Percentiles rank a stretch among this genome's conserved stretches.
Conservation (phyloP, 176 grass and related monocot species). For the barley (Hordeum vulgare) region MorexV3_pseudomolecules_assembly NC_058520.1:21850682-21851181, state of each 20-base stretch:
- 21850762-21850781: conserved; percentile 15
- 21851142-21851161: not conserved
- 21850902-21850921: not conserved
- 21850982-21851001: not conserved
- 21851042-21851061: not conserved
- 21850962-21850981: not conserved
- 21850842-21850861: conserved; percentile 12
- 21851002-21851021: not conserved
- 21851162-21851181: conserved; percentile 22
- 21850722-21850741: not conserved
- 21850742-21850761: conserved; percentile 9
- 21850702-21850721: not conserved
- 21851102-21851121: not conserved
- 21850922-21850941: conserved; percentile 13
- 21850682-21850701: not conserved
- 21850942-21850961: conserved; percentile 20
- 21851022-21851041: conserved; percentile 12
- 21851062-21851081: conserved; percentile 5
- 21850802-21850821: not conserved
- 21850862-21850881: conserved; percentile 40
- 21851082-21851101: conserved; percentile 45
- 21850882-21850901: conserved; percentile 36
- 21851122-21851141: conserved; percentile 3
- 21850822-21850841: not conserved
- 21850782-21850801: not conserved